Evolutionary conservation across 257 asterid genomes (phyloP).

Genomic region (Ballota nigra): DNA sequence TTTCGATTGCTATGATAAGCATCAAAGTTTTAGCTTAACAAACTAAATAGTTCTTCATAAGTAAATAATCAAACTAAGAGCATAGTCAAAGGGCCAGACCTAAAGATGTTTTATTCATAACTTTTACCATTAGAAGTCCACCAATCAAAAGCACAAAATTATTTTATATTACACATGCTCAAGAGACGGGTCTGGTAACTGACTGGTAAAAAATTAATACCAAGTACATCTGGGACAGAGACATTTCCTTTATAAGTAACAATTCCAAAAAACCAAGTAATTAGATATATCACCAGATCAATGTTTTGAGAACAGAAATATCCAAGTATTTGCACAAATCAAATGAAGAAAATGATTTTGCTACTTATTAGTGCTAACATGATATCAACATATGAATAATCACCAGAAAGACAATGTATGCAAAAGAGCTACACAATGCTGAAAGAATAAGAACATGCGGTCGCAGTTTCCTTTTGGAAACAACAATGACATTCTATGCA

Average conservation of each 20-base stretch:
- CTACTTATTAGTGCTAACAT: slow-evolving; percentile 1
- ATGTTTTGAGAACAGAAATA: background rate
- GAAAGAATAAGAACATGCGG: background rate
- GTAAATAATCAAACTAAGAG: background rate
- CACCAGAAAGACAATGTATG: background rate
- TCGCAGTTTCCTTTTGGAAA: background rate
- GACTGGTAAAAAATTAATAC: background rate
- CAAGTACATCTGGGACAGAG: background rate
- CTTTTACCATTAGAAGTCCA: slow-evolving; percentile 6
- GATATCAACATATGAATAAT: slow-evolving; percentile 10
- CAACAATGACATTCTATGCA: background rate
- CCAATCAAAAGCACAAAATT: background rate
- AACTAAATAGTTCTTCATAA: background rate
- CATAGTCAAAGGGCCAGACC: background rate
- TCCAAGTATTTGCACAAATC: slow-evolving; percentile 11
- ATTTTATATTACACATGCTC: slow-evolving; percentile 4
- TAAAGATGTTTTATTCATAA: background rate
- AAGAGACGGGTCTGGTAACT: background rate
- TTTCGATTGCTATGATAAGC: background rate
- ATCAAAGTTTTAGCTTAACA: background rate
- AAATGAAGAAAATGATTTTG: background rate
- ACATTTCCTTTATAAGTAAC: background rate
- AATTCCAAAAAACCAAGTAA: background rate
- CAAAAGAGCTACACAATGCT: background rate
- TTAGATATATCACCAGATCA: slow-evolving; percentile 1